These are phyloP conservation scores for Pythium apleroticum DNA, from an alignment of 352 stramenopile genomes.

Conservation along the genomic window DNA sequence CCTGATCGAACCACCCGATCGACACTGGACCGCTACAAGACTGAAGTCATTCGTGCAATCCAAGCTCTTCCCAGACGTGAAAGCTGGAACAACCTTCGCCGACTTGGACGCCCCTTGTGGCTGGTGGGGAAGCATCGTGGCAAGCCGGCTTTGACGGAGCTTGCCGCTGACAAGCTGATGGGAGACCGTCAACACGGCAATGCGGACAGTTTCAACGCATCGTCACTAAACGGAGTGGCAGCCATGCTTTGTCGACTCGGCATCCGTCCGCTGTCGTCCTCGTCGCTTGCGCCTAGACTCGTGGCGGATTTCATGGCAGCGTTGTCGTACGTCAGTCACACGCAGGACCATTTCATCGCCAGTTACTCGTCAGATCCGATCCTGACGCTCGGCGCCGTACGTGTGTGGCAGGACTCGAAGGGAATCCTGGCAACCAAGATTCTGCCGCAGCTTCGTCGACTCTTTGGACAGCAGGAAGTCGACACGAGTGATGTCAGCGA, in stretches of 20 bases:
- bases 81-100: not conserved
- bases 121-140: too few species aligned
- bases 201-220: not conserved
- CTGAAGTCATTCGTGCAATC: not conserved
- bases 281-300: conserved; percentile 10
- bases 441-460: not conserved
- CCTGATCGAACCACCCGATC: not conserved
- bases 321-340: conserved; percentile 23
- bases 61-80: not conserved
- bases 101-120: conserved; percentile 14
- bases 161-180: conserved; percentile 18
- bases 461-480: conserved; percentile 6
- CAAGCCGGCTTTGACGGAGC: not conserved
- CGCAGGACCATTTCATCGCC: conserved; percentile 17
- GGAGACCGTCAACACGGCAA: not conserved
- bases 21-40: conserved; percentile 4
- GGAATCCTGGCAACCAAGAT: conserved; percentile 3
- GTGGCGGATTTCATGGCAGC: conserved; percentile 34
- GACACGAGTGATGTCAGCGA: conserved; percentile 1
- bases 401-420: conserved; percentile 20
- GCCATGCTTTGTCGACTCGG: conserved; percentile 30
- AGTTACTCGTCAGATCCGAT: conserved; percentile 31
- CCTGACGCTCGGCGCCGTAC: conserved; percentile 28
- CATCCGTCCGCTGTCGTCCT: conserved; percentile 24
- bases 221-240: conserved; percentile 21